These are phyloP conservation scores for Penicillium ochrochloron DNA, from an alignment of 495 filamentous ascomycete genomes.

Conservation along the genomic window DNA sequence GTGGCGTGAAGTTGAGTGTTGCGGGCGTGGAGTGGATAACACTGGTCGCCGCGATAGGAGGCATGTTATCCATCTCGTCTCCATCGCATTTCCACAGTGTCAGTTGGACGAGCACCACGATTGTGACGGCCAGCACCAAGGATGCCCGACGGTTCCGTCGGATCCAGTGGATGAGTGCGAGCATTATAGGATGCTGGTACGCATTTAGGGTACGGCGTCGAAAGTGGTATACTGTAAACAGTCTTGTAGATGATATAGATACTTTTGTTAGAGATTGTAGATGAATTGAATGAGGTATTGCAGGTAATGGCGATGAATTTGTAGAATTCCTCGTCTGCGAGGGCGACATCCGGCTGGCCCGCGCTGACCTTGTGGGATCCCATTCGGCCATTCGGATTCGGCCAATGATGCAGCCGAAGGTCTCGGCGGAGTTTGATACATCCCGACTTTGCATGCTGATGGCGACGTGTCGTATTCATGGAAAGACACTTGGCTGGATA, in stretches of 20 bases:
- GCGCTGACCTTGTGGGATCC: slow-evolving; percentile 10
- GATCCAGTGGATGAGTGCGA: slow-evolving; percentile 11
- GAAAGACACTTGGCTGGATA: background rate
- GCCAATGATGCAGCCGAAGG: slow-evolving; percentile 8
- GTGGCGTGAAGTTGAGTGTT: slow-evolving; percentile 38
- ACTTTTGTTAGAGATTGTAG: background rate
- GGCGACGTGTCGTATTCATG: background rate
- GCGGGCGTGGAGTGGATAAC: background rate
- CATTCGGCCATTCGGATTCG: slow-evolving; percentile 5
- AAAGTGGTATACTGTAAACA: background rate
- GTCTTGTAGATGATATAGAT: background rate
- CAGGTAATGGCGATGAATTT: background rate
- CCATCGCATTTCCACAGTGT: background rate
- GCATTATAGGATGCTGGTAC: background rate
- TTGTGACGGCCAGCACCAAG: slow-evolving; percentile 1
- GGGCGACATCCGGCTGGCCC: slow-evolving; percentile 13
- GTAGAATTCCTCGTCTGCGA: background rate
- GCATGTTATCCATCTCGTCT: background rate
- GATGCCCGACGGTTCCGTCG: slow-evolving; percentile 2
- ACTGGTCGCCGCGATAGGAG: background rate
- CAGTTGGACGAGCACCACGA: background rate
- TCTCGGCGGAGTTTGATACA: background rate
- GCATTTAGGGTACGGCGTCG: background rate
- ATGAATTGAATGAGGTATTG: background rate
- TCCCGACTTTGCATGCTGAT: background rate